These are phyloP conservation scores for Parietaria judaica DNA, from an alignment of 306 rosid species.

Conservation along the genomic window DNA sequence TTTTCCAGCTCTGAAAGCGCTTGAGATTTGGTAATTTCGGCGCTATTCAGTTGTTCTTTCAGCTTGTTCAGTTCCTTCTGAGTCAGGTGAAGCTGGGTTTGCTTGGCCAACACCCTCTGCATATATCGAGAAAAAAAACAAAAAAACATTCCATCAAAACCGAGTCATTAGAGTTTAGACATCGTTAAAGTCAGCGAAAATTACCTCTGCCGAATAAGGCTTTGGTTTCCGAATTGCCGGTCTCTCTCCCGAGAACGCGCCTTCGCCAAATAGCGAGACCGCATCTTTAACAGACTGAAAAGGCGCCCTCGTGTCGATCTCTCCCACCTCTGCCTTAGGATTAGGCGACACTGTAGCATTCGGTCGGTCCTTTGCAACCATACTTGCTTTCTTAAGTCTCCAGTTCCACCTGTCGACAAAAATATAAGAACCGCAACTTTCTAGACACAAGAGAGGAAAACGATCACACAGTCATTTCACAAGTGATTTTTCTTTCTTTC, in stretches of 20 bases:
- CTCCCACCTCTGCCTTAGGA: conserved; percentile 80
- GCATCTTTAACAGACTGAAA: conserved; percentile 99
- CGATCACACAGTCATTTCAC: background rate
- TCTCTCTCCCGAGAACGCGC: conserved; percentile 83
- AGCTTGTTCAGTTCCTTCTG: conserved; percentile 78
- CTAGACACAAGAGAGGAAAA: background rate
- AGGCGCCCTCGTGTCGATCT: conserved; percentile 96
- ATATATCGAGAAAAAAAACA: conserved; percentile 22
- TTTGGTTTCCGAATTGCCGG: conserved; percentile 55
- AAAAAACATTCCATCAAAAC: conserved; percentile 5
- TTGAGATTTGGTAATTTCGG: conserved; percentile 75
- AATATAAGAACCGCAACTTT: conserved; percentile 2
- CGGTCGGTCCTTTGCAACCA: conserved; percentile 61
- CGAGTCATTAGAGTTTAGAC: background rate
- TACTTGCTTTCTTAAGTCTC: conserved; percentile 23
- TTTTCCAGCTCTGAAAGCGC: conserved; percentile 79
- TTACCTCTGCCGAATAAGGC: conserved; percentile 85
- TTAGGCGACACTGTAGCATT: conserved; percentile 51
- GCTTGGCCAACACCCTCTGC: conserved; percentile 82
- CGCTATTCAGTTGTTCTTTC: conserved; percentile 68
- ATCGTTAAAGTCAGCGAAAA: background rate
- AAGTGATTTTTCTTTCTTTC: background rate
- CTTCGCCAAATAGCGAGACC: conserved; percentile 82
- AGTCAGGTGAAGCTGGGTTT: conserved; percentile 74
- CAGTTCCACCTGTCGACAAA: conserved; percentile 21